Evolutionary conservation across 495 filamentous ascomycete species (phyloP).

Genomic region (Parmelia sp.): DNA sequence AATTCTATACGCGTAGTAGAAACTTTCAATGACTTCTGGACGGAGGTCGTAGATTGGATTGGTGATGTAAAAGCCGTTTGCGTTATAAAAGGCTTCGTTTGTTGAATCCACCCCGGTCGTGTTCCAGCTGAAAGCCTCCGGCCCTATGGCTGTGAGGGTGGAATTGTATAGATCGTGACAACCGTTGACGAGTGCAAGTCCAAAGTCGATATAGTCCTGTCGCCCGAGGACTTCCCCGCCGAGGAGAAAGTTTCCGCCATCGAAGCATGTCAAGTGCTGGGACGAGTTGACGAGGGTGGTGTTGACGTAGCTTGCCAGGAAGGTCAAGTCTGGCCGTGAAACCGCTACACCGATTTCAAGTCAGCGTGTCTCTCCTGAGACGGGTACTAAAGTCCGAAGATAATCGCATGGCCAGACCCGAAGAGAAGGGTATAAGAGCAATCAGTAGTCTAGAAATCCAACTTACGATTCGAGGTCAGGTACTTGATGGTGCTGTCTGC

Average conservation of each 20-base stretch:
- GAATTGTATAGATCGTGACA: slow-evolving; percentile 69
- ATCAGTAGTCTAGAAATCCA: too few relatives aligned
- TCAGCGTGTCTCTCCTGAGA: not conserved
- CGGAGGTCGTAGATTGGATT: slow-evolving; percentile 59
- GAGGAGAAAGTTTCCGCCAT: slow-evolving; percentile 80
- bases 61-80: slow-evolving; percentile 70
- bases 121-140: slow-evolving; percentile 72
- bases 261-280: slow-evolving; percentile 74
- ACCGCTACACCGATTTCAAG: slow-evolving; percentile 29
- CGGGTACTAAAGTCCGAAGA: not conserved
- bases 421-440: too few relatives aligned
- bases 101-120: slow-evolving; percentile 39
- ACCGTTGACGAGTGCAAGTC: slow-evolving; percentile 62
- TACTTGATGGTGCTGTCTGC: slow-evolving; percentile 70
- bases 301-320: slow-evolving; percentile 57
- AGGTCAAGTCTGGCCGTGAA: slow-evolving; percentile 66
- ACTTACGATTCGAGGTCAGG: slow-evolving; percentile 56
- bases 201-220: slow-evolving; percentile 64
- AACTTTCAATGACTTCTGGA: slow-evolving; percentile 81
- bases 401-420: too few relatives aligned
- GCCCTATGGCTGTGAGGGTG: slow-evolving; percentile 69
- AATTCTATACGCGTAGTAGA: slow-evolving; percentile 79
- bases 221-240: slow-evolving; percentile 65
- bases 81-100: slow-evolving; percentile 53
- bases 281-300: slow-evolving; percentile 46